These are phyloP conservation scores for Combretum micranthum DNA, from an alignment of 345 rosid species.

Conservation along the genomic window DNA sequence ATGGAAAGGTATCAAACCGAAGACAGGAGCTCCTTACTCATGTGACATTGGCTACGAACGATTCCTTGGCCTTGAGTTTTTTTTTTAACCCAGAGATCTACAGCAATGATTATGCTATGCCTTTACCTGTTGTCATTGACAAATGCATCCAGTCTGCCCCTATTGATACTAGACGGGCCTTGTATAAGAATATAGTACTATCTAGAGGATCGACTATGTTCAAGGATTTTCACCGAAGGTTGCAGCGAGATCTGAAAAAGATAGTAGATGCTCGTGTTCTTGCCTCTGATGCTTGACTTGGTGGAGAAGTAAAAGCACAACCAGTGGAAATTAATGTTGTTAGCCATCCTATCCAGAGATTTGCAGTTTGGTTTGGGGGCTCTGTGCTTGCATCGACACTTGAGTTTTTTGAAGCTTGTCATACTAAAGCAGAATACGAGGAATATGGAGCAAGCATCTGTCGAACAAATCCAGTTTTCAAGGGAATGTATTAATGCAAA, in stretches of 20 bases:
- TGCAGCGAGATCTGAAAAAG: conserved; percentile 93
- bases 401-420: conserved; percentile 90
- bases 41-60: conserved; percentile 97
- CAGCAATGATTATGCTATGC: conserved; percentile 60
- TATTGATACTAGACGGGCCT: conserved; percentile 94
- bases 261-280: conserved; percentile 90
- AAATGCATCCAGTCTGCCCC: conserved; percentile 97
- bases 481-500: conserved; percentile 78
- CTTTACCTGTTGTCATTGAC: conserved; percentile 86
- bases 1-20: conserved; percentile 89
- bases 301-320: conserved; percentile 66
- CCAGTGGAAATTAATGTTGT: conserved; percentile 96
- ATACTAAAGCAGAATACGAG: conserved; percentile 94
- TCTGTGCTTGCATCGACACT: conserved; percentile 98
- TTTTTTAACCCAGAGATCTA: conserved; percentile 95
- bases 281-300: conserved; percentile 70
- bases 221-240: conserved; percentile 94
- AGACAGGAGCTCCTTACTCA: conserved; percentile 95
- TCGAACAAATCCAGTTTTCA: conserved; percentile 98
- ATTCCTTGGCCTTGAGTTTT: conserved; percentile 95
- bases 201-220: conserved; percentile 99
- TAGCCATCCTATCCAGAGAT: conserved; percentile 92
- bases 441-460: conserved; percentile 98
- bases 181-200: conserved; percentile 95
- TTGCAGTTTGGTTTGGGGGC: conserved; percentile 99